Percentiles rank a stretch among this genome's conserved stretches.
Evolutionary conservation across 441 rosid genomes (phyloP).

Genomic region (Macaranga tanarius): DNA sequence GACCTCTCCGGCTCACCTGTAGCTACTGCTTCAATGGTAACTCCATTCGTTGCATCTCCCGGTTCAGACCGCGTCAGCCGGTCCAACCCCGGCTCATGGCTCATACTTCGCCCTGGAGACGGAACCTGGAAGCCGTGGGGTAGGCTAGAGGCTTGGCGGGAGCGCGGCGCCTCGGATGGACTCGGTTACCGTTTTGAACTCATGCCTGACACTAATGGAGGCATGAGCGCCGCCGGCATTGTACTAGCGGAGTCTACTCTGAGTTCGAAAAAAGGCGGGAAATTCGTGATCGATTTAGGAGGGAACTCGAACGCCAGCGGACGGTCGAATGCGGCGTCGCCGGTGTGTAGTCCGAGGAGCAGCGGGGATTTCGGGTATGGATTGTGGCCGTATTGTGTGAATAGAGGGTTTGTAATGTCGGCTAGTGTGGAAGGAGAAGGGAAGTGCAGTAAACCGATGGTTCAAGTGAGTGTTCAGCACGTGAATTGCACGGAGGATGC

Average conservation of each 20-base stretch:
- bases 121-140: constrained; percentile 97
- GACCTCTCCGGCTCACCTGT: constrained; percentile 88
- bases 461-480: constrained; percentile 84
- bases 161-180: constrained; percentile 63
- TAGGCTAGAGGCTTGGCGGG: constrained; percentile 90
- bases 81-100: constrained; percentile 89
- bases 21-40: constrained; percentile 82
- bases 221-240: constrained; percentile 58
- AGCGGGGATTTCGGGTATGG: constrained; percentile 74
- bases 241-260: constrained; percentile 67
- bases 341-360: constrained; percentile 67
- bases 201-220: constrained; percentile 49
- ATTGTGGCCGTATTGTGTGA: constrained; percentile 62
- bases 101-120: constrained; percentile 78
- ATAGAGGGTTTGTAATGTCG: constrained; percentile 81
- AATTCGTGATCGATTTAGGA: constrained; percentile 60
- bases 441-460: constrained; percentile 75
- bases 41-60: constrained; percentile 88
- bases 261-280: constrained; percentile 66
- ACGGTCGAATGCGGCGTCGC: constrained; percentile 43
- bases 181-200: constrained; percentile 82
- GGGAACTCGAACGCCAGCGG: constrained; percentile 22
- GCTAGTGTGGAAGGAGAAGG: constrained; percentile 82
- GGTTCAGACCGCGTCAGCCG: constrained; percentile 88
- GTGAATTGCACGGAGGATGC: constrained; percentile 90